Evolutionary conservation across 192 early-diverging fungal genomes (phyloP), one percentile per base, ranked within the genome.

Genomic region (Coemansia sp.): DNA sequence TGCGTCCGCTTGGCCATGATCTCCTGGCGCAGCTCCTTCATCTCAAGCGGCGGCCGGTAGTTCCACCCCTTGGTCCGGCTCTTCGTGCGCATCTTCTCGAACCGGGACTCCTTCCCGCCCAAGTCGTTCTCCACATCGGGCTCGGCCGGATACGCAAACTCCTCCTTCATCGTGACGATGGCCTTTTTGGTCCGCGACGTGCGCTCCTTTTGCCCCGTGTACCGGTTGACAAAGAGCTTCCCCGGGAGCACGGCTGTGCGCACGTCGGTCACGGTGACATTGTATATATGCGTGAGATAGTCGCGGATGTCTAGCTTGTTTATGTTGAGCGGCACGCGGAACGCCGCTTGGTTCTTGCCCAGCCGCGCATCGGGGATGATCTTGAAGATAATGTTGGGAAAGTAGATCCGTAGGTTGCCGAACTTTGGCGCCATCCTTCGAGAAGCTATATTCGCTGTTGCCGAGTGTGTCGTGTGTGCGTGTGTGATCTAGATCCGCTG

Each of bases 221-320:
- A 63, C 27, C 50, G 50, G 61, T 75, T 66, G 25, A 54, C 56
- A 23, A 58, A 67, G 25, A 60, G 56, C 21, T 64, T 71, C 29
- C 88, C 88, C 19, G 84, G 79, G 68, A 93, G 91, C 73, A 91
- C 92, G 77, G 90, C 84, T 7, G 93, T 97, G 49, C 93, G 87
- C 11, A 97, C 88, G 60, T 92, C 90, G 17, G 83, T 82, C 7
- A 97, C 81, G 30, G 78, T 81, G 23, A 94, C 79, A 43, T 84
- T 79, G 70, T 97, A 97, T 25, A 95, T 84, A 51, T 89, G 82
- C 44, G 82, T 68, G 21, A 97, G 84, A 57, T 92, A 91, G 46
- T 86, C 84, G 35, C 82, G 80, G 63, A 97, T 91, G 64, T 97
- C 95, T 34, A 97, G 81, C 78, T 97, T 97, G 86, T 95, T 97